phyloP scores from a whole-genome alignment of 192 early-diverging fungal genomes.

The Geranomyces variabilis region DNA sequence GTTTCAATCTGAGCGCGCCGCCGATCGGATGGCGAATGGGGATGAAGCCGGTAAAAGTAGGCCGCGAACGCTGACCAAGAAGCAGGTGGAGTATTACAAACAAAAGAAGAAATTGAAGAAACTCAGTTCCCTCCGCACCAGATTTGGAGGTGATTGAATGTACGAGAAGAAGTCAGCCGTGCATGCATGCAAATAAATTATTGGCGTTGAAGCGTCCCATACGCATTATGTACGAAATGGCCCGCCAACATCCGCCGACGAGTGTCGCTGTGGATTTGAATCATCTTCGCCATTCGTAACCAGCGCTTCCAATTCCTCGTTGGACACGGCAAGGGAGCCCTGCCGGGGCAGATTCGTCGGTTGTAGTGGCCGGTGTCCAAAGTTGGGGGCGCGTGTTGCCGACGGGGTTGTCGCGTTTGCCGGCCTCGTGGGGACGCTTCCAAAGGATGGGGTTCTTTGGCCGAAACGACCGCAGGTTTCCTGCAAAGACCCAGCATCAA shows the following conservation, averaged over 20 bases:
- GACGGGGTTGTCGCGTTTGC: too few species aligned
- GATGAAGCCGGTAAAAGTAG: slow-evolving; percentile 9
- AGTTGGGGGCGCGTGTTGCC: too few species aligned
- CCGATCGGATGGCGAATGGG: slow-evolving; percentile 26
- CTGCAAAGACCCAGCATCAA: neutral
- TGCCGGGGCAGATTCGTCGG: too few species aligned
- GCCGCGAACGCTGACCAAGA: slow-evolving; percentile 37
- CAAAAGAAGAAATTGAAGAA: slow-evolving; percentile 49
- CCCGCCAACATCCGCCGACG: too few species aligned
- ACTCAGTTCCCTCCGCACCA: slow-evolving; percentile 15
- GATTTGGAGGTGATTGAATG: slow-evolving; percentile 33
- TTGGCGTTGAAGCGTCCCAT: too few species aligned
- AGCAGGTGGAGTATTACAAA: slow-evolving; percentile 44
- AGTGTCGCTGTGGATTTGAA: too few species aligned
- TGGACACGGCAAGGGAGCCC: neutral
- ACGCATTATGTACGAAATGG: too few species aligned
- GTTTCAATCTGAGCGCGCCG: slow-evolving; percentile 41
- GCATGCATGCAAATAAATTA: neutral
- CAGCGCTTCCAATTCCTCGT: slow-evolving; percentile 6
- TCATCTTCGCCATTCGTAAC: too few species aligned
- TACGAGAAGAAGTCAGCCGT: neutral
- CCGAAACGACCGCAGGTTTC: too few species aligned
- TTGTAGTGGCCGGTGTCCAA: too few species aligned
- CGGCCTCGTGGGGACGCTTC: too few species aligned
- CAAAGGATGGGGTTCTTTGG: too few species aligned